phyloP scores from a whole-genome alignment of 306 rosid species.

The Vachellia collinsii region DNA sequence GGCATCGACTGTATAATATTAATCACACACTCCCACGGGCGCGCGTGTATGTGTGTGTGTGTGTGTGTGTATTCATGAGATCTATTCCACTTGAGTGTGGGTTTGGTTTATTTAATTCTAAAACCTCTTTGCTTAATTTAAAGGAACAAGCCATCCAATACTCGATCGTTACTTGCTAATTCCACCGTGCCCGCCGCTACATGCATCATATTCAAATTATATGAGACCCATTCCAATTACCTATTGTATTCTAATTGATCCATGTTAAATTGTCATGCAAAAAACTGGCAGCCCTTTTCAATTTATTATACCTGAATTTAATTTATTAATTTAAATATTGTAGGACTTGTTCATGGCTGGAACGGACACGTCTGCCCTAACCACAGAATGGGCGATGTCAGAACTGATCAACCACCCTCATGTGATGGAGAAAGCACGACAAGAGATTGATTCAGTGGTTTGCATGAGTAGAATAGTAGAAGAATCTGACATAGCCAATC shows the following conservation, averaged over 20 bases:
- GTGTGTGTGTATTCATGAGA: no score
- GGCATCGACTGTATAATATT: no score
- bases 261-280: no score
- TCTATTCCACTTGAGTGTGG: neutral
- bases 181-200: neutral
- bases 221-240: neutral
- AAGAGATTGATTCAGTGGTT: conserved; percentile 55
- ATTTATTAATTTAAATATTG: neutral
- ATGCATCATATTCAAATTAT: neutral
- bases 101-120: neutral
- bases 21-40: neutral
- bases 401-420: conserved; percentile 67
- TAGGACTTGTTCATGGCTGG: conserved; percentile 65
- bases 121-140: neutral
- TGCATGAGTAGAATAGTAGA: conserved; percentile 46
- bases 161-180: neutral
- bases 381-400: conserved; percentile 57
- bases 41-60: no score
- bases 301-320: no score
- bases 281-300: neutral
- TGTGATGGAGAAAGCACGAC: conserved; percentile 62
- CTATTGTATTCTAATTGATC: no score
- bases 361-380: conserved; percentile 52
- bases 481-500: conserved; percentile 64
- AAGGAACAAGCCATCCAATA: neutral